A percentile compares a stretch with the other conserved stretches of the same genome.
phyloP scores from a whole-genome alignment of 2,329 filamentous ascomycete genomes.

The Scedosporium minutisporum region DNA sequence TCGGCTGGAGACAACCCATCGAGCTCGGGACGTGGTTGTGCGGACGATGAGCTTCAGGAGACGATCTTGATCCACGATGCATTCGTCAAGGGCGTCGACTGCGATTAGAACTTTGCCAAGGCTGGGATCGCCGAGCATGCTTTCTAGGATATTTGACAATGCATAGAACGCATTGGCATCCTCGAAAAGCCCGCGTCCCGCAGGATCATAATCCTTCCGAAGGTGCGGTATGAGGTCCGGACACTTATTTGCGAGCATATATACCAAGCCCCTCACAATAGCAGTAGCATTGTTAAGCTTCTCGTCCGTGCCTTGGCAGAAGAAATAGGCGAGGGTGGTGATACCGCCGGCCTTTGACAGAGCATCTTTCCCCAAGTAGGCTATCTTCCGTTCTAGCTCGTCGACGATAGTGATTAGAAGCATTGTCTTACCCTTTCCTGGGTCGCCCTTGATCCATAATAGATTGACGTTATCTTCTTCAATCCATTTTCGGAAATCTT shows the following conservation, averaged over 20 bases:
- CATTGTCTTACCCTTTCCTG: slow-evolving; percentile 36
- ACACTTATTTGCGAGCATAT: slow-evolving; percentile 23
- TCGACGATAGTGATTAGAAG: slow-evolving; percentile 28
- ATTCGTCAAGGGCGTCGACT: slow-evolving; percentile 40
- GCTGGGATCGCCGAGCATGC: slow-evolving; percentile 26
- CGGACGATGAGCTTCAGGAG: slow-evolving; percentile 26
- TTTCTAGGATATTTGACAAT: slow-evolving; percentile 25
- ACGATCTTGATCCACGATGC: slow-evolving; percentile 14
- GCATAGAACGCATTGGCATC: slow-evolving; percentile 25
- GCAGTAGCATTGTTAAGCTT: slow-evolving; percentile 26
- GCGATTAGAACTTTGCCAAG: slow-evolving; percentile 23
- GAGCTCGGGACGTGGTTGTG: slow-evolving; percentile 17
- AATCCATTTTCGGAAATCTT: slow-evolving; percentile 17
- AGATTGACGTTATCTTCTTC: slow-evolving; percentile 11
- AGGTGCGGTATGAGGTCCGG: slow-evolving; percentile 23
- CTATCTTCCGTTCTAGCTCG: background rate
- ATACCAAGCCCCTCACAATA: slow-evolving; percentile 33
- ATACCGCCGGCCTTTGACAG: background rate
- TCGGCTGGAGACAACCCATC: slow-evolving; percentile 35
- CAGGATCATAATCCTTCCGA: slow-evolving; percentile 20
- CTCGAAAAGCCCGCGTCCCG: slow-evolving; percentile 26
- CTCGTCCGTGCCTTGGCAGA: slow-evolving; percentile 30
- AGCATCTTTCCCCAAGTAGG: too few relatives aligned
- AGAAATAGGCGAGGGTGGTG: slow-evolving; percentile 21
- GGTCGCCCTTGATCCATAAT: slow-evolving; percentile 27